These are phyloP conservation scores for Taiozyma sp. DNA, from an alignment of 1,139 yeast genomes.

Conservation along the genomic window DNA sequence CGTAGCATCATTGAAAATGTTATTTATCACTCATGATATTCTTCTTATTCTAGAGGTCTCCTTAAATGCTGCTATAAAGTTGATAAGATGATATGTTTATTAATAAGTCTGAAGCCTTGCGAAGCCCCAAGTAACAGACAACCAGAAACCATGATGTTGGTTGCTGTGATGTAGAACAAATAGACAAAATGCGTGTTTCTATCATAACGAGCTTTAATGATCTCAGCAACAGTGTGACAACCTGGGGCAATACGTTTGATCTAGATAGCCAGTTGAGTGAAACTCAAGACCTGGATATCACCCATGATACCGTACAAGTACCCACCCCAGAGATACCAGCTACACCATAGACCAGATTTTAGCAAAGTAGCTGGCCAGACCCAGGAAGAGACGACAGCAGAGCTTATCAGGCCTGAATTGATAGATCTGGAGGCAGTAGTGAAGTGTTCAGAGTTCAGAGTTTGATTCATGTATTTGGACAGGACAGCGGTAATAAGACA, in stretches of 20 bases:
- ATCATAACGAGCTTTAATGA: constrained; percentile 49
- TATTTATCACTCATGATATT: no score
- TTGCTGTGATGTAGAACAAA: constrained; percentile 31
- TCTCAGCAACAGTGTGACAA: constrained; percentile 55
- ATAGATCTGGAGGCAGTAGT: constrained; percentile 34
- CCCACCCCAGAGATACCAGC: constrained; percentile 56
- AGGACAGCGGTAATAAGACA: constrained; percentile 27
- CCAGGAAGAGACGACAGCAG: constrained; percentile 44
- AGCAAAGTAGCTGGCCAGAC: constrained; percentile 39
- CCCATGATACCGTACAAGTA: constrained; percentile 50
- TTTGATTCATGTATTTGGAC: constrained; percentile 28
- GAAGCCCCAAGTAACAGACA: constrained; percentile 42
- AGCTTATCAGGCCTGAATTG: constrained; percentile 32
- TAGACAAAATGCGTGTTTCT: constrained; percentile 32
- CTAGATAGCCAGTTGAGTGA: constrained; percentile 50
- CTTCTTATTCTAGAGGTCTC: no score
- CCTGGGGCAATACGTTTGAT: constrained; percentile 54
- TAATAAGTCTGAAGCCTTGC: constrained; percentile 26
- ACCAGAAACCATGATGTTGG: constrained; percentile 34
- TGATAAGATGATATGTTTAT: no score
- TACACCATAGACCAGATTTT: constrained; percentile 33
- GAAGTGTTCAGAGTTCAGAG: constrained; percentile 34
- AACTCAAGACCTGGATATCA: constrained; percentile 47
- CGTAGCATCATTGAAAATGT: no score
- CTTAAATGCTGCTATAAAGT: no score